phyloP scores from a whole-genome alignment of 805 yeast species.

The Saccharomycodes ludwigii region DNA sequence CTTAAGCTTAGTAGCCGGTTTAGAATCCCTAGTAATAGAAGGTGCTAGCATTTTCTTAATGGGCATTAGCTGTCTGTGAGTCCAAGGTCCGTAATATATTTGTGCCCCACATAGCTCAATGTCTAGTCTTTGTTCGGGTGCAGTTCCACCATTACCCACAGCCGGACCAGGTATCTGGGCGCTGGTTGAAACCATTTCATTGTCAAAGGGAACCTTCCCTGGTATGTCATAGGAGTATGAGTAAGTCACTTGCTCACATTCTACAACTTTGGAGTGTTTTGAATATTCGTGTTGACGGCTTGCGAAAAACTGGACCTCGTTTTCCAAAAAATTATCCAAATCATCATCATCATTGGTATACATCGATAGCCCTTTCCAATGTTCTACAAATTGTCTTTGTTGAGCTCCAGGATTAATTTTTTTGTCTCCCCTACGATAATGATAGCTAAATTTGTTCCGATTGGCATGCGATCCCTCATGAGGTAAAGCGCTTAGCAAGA shows the following conservation, averaged over 20 bases:
- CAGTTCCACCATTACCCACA: conserved; percentile 43
- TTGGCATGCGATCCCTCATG: too few species aligned
- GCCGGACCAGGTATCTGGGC: conserved; percentile 34
- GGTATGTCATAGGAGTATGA: conserved; percentile 62
- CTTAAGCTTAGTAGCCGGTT: conserved; percentile 26
- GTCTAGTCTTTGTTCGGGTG: conserved; percentile 53
- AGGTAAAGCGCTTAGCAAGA: too few species aligned
- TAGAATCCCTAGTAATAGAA: conserved; percentile 41
- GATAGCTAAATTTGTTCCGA: background rate
- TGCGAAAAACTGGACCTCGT: conserved; percentile 16
- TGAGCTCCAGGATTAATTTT: too few species aligned
- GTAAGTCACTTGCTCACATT: conserved; percentile 42
- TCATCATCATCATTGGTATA: conserved; percentile 36
- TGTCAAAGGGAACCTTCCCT: conserved; percentile 50
- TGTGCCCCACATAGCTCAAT: conserved; percentile 48
- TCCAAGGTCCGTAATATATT: conserved; percentile 89
- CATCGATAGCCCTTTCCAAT: conserved; percentile 72
- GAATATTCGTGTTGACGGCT: conserved; percentile 63
- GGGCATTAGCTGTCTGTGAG: conserved; percentile 68
- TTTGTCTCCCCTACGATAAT: conserved; percentile 5
- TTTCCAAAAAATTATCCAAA: conserved; percentile 21
- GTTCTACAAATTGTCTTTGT: conserved; percentile 13
- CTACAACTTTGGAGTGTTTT: conserved; percentile 56
- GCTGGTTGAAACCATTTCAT: conserved; percentile 20
- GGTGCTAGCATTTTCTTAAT: conserved; percentile 64